Conservation (phyloP, 768 basidiomycete genomes). For the Boletus sensibilis region DNA sequence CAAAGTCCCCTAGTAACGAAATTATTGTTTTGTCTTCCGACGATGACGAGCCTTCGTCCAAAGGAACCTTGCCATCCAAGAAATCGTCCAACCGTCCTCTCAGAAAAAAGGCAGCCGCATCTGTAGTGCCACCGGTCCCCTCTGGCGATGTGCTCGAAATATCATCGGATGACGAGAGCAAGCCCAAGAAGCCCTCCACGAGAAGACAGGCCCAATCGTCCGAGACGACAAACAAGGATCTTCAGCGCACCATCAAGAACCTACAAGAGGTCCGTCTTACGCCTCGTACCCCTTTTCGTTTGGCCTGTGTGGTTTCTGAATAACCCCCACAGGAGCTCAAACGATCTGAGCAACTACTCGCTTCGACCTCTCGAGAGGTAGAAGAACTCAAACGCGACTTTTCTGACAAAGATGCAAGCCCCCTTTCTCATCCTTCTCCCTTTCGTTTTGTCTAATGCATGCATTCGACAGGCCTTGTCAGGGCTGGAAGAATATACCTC, state of each 20-base stretch:
- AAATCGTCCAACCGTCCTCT: slow-evolving; percentile 1
- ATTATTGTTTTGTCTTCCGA: slow-evolving; percentile 38
- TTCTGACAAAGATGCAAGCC: slow-evolving; percentile 9
- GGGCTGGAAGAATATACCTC: slow-evolving; percentile 52
- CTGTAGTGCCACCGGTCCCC: slow-evolving; percentile 6
- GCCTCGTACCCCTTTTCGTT: neutral
- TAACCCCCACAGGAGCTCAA: slow-evolving; percentile 20
- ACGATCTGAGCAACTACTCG: slow-evolving; percentile 4
- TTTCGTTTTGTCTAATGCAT: neutral
- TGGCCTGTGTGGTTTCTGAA: neutral
- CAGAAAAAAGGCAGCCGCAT: slow-evolving; percentile 24
- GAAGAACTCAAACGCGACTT: slow-evolving; percentile 22
- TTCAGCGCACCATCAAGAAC: slow-evolving; percentile 42
- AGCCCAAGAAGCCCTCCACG: slow-evolving; percentile 3
- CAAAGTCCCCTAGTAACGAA: slow-evolving; percentile 20
- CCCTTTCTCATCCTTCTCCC: neutral
- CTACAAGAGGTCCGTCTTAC: slow-evolving; percentile 41
- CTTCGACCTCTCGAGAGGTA: slow-evolving; percentile 14
- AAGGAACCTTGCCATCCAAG: slow-evolving; percentile 17
- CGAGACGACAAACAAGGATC: slow-evolving; percentile 11
- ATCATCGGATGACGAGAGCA: slow-evolving; percentile 52
- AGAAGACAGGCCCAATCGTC: slow-evolving; percentile 22
- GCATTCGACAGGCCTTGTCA: slow-evolving; percentile 35
- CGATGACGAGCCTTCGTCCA: slow-evolving; percentile 25
- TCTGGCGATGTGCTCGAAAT: slow-evolving; percentile 51